Evolutionary conservation across 192 early-diverging fungal species (phyloP).

Genomic region (Coemansia sp.): DNA sequence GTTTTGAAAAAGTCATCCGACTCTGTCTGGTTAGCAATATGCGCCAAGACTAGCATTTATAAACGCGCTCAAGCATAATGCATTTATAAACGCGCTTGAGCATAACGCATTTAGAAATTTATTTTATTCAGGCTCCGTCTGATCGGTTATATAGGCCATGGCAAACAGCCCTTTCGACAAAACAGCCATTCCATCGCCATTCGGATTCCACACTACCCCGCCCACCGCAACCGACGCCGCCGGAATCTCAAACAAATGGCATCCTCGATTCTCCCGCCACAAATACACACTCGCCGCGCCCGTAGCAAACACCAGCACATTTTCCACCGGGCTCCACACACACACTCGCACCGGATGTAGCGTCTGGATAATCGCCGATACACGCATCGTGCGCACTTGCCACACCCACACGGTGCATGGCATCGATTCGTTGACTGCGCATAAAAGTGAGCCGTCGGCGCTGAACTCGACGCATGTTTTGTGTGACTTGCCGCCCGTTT

Average conservation of each 20-base stretch:
- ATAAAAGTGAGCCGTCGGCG: conserved; percentile 36
- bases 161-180: conserved; percentile 41
- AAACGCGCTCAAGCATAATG: neutral
- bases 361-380: conserved; percentile 33
- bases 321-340: conserved; percentile 46
- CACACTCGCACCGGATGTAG: conserved; percentile 24
- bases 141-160: conserved; percentile 28
- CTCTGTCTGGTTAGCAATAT: neutral
- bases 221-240: conserved; percentile 13
- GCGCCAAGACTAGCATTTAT: neutral
- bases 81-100: neutral
- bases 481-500: conserved; percentile 6
- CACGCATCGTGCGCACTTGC: conserved; percentile 25
- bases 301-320: conserved; percentile 27
- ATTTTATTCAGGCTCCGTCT: neutral
- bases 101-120: neutral
- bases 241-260: conserved; percentile 29
- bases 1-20: too few species aligned
- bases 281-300: conserved; percentile 31
- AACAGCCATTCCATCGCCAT: conserved; percentile 32
- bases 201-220: conserved; percentile 37
- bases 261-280: conserved; percentile 43
- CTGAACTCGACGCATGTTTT: conserved; percentile 21
- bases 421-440: conserved; percentile 26
- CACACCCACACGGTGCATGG: conserved; percentile 46